Conservation (phyloP, 208 protist species). For the Trypanosomatidae sp. region DNA sequence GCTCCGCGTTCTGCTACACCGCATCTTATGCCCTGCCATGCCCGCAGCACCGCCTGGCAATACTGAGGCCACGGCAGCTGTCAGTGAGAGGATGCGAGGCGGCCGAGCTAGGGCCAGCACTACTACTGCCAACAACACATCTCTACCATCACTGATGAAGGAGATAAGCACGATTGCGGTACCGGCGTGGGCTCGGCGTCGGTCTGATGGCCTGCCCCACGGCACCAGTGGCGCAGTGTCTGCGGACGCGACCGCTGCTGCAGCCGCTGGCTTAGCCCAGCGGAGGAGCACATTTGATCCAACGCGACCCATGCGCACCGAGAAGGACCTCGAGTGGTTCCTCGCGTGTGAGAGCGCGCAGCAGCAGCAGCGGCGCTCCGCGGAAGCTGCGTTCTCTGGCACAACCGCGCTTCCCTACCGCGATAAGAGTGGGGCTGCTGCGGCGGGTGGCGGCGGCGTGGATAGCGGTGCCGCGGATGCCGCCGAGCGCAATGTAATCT, state of each 20-base stretch:
- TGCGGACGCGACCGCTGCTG: background rate
- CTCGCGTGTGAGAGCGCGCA: conserved; percentile 25
- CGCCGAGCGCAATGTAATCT: conserved; percentile 10
- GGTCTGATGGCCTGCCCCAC: conserved; percentile 2
- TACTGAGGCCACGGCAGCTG: background rate
- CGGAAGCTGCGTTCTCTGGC: conserved; percentile 1
- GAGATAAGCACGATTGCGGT: conserved; percentile 22
- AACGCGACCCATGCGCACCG: conserved; percentile 38
- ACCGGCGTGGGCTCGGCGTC: conserved; percentile 22
- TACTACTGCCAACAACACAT: background rate
- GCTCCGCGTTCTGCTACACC: conserved; percentile 22
- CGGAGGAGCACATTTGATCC: conserved; percentile 17
- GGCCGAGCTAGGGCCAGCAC: background rate
- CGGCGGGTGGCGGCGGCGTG: background rate
- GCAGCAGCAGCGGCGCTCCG: conserved; percentile 6
- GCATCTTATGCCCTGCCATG: background rate
- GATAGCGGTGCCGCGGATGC: background rate
- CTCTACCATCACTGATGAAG: background rate
- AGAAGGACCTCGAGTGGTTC: conserved; percentile 42
- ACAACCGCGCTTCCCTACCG: conserved; percentile 1
- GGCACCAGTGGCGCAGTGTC: background rate
- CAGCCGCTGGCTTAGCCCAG: background rate
- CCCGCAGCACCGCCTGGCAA: background rate
- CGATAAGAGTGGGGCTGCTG: background rate
- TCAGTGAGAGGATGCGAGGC: background rate